Percentiles rank a stretch among this genome's conserved stretches.
Conservation (phyloP, 495 filamentous ascomycete genomes). For the Xylaria sp. region DNA sequence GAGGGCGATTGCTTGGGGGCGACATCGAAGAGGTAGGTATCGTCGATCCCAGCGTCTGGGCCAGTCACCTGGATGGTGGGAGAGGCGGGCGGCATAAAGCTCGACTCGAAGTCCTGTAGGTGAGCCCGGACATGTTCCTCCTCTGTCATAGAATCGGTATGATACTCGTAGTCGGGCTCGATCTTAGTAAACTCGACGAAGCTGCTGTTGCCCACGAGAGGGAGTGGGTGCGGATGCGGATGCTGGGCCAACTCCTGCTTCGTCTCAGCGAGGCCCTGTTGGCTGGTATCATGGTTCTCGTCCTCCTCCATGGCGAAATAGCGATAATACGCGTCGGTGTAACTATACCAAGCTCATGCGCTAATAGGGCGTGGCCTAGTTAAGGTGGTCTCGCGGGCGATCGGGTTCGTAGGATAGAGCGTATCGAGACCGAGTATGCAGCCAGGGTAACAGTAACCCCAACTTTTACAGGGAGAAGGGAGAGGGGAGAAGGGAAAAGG, state of each 20-base stretch:
- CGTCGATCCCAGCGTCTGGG: slow-evolving; percentile 58
- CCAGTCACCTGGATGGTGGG: slow-evolving; percentile 48
- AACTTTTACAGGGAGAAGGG: neutral
- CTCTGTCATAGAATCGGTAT: slow-evolving; percentile 53
- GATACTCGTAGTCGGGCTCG: slow-evolving; percentile 43
- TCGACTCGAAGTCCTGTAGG: slow-evolving; percentile 87
- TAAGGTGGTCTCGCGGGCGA: neutral
- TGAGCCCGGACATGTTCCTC: slow-evolving; percentile 58
- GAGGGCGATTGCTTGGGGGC: slow-evolving; percentile 5
- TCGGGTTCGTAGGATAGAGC: neutral
- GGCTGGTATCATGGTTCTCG: slow-evolving; percentile 29
- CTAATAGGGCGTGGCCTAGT: neutral
- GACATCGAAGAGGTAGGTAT: slow-evolving; percentile 69
- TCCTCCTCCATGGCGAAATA: slow-evolving; percentile 38
- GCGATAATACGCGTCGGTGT: neutral
- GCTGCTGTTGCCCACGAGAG: slow-evolving; percentile 47
- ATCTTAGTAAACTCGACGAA: slow-evolving; percentile 52
- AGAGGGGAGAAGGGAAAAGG: too few relatives aligned
- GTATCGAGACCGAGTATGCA: neutral
- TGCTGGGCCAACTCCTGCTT: neutral
- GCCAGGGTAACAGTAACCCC: neutral
- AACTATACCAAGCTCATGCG: slow-evolving; percentile 17
- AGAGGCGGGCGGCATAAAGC: slow-evolving; percentile 69
- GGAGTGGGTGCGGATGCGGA: neutral
- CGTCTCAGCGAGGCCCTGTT: neutral